Base-by-base conservation (phyloP, 2,329 filamentous ascomycete species). In the Sarocladiaceae sp. region DNA sequence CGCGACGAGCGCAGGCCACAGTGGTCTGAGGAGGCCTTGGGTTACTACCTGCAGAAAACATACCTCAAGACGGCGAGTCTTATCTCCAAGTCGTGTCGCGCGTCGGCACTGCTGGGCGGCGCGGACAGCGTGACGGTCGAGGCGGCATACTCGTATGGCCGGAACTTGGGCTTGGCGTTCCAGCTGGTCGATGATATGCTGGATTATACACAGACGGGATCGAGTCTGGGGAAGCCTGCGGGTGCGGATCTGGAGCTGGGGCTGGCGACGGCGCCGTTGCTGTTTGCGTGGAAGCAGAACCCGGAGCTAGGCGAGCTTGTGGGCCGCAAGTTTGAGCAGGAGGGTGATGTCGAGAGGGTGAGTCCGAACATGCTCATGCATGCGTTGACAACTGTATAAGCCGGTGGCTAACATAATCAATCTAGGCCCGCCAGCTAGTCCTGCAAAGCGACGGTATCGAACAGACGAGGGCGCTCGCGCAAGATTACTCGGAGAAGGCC, bases 161-260 rank as follows among this genome's bases (percentile, higher is more conserved):
- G 88, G 66, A 97, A 98, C 56, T 64, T 98, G 37, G 93, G 93
- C 1, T 68, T 98, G 45, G 93, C 93, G 1, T 98, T 98, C 68
- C 93, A 98, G 72, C 76, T 98, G 9, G 91, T 98, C 13, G 93
- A 98, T 61, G 93, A 98, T 61, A 87, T 98, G 85, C 74, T 98
- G 55, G 93, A 98, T 64, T 98, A 97, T 63, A 97, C 93, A 0
- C 79, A 88, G 49, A 88, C 78, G 45, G 88, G 82, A 33, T 76
- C 79, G 47, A 89, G 96, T 61, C 70, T 98, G 33, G 93, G 93
- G 19, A 98, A 98, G 68, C 93, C 93, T 2, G 88, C 91, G 4
- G 93, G 91, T 32, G 93, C 93, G 23, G 93, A 98, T 65, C 66
- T 98, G 50, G 88, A 97, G 66, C 71, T 98, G 23, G 93, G 93